These are phyloP conservation scores for Oryza meyeriana DNA, from an alignment of 176 grass and related monocot genomes.

Conservation along the genomic window DNA sequence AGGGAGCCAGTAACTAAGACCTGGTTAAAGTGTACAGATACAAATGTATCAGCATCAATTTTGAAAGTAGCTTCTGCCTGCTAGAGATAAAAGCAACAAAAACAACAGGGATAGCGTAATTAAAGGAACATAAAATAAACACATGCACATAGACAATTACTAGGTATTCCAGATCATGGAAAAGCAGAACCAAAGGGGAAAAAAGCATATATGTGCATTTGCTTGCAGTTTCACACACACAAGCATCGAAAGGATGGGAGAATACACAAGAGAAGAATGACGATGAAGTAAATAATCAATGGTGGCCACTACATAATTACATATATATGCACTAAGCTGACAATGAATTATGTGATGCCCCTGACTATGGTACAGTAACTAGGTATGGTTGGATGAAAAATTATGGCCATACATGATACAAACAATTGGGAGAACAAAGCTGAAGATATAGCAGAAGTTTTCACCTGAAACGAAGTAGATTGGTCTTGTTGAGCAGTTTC, in stretches of 20 bases:
- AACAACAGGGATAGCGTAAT: not conserved
- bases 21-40: constrained; percentile 34
- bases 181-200: not conserved
- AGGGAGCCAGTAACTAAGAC: constrained; percentile 66
- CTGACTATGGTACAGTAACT: constrained; percentile 3
- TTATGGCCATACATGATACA: constrained; percentile 11
- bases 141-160: not conserved
- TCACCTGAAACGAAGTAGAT: constrained; percentile 67
- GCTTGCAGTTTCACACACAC: not conserved
- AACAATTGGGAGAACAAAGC: constrained; percentile 24
- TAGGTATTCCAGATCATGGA: constrained; percentile 7
- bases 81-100: not conserved
- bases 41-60: constrained; percentile 28
- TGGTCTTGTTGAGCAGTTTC: constrained; percentile 58
- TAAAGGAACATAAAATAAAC: constrained; percentile 2
- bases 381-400: not conserved
- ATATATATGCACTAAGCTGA: not conserved
- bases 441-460: constrained; percentile 15
- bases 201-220: not conserved
- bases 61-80: constrained; percentile 28
- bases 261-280: constrained; percentile 14
- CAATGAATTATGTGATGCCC: not conserved
- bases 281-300: not conserved
- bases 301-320: not conserved
- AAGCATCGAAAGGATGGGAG: not conserved